phyloP scores from a whole-genome alignment of 129 eudicot genomes.

The Flaveria bidentis region DNA sequence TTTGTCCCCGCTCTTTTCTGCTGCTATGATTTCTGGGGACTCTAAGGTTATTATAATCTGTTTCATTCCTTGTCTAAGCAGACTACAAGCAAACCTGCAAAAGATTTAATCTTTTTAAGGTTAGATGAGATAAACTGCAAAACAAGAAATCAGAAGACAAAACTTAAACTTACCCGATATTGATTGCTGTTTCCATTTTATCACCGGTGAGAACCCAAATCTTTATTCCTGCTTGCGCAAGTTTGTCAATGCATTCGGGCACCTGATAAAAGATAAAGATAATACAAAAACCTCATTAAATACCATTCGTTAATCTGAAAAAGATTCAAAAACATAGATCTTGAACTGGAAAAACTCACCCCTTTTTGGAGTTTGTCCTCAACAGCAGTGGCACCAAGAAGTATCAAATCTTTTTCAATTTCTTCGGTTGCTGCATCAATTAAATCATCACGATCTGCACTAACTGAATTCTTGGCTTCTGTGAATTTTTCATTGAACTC shows the following conservation, averaged over 20 bases:
- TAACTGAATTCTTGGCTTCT: constrained; percentile 76
- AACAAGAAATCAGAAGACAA: not conserved
- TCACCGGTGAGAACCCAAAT: constrained; percentile 98
- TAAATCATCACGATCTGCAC: constrained; percentile 71
- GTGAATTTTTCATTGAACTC: constrained; percentile 57
- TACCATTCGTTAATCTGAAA: not conserved
- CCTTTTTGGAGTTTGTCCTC: constrained; percentile 97
- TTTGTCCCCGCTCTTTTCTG: constrained; percentile 74
- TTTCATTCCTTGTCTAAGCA: constrained; percentile 96
- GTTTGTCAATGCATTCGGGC: constrained; percentile 95
- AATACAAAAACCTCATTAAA: constrained; percentile 8
- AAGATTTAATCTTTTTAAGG: constrained; percentile 8
- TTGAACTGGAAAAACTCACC: constrained; percentile 38
- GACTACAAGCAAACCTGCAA: constrained; percentile 83
- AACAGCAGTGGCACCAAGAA: constrained; percentile 97
- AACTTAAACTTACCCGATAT: constrained; percentile 62
- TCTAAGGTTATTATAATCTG: constrained; percentile 70
- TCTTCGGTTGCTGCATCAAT: constrained; percentile 66
- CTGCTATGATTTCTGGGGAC: constrained; percentile 53
- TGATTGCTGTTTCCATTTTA: constrained; percentile 96
- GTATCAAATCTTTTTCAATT: constrained; percentile 78
- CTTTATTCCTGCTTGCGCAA: constrained; percentile 96
- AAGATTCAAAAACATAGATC: not conserved
- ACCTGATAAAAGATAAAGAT: constrained; percentile 44
- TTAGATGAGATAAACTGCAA: constrained; percentile 12